Evolutionary conservation across 1,139 yeast species (phyloP).

Genomic region (Suhomyces atakaporum): DNA sequence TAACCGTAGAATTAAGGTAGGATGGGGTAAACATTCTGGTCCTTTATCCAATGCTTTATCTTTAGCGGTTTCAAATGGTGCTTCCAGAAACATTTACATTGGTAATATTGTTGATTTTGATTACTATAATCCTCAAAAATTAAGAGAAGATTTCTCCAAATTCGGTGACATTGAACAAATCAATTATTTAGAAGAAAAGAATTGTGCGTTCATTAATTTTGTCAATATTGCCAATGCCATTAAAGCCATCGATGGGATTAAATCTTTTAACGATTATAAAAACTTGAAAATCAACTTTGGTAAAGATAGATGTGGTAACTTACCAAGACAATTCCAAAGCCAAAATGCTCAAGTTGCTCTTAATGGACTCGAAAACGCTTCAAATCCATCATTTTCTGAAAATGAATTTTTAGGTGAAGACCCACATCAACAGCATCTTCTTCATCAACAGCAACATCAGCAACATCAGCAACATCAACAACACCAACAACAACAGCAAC

Average conservation of each 20-base stretch:
- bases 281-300: constrained; percentile 69
- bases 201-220: constrained; percentile 81
- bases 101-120: constrained; percentile 58
- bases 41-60: constrained; percentile 81
- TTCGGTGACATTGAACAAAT: constrained; percentile 85
- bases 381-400: constrained; percentile 31
- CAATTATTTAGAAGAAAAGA: constrained; percentile 74
- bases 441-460: constrained; percentile 10
- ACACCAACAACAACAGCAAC: constrained; percentile 9
- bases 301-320: constrained; percentile 89
- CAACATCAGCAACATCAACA: constrained; percentile 10
- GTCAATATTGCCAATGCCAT: constrained; percentile 81
- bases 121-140: constrained; percentile 55
- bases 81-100: constrained; percentile 86
- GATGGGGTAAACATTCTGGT: constrained; percentile 97
- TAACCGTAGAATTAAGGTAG: constrained; percentile 78
- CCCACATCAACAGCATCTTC: constrained; percentile 14
- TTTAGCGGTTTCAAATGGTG: constrained; percentile 90
- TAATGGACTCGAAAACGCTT: constrained; percentile 23
- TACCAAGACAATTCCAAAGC: constrained; percentile 55
- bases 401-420: constrained; percentile 29
- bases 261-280: constrained; percentile 42
- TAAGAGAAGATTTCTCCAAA: constrained; percentile 64
- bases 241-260: constrained; percentile 69
- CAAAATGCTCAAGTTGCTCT: constrained; percentile 19